Percentiles rank a stretch among this genome's conserved stretches.
phyloP scores from a whole-genome alignment of 495 filamentous ascomycete genomes.

The Talaromyces liani region DNA sequence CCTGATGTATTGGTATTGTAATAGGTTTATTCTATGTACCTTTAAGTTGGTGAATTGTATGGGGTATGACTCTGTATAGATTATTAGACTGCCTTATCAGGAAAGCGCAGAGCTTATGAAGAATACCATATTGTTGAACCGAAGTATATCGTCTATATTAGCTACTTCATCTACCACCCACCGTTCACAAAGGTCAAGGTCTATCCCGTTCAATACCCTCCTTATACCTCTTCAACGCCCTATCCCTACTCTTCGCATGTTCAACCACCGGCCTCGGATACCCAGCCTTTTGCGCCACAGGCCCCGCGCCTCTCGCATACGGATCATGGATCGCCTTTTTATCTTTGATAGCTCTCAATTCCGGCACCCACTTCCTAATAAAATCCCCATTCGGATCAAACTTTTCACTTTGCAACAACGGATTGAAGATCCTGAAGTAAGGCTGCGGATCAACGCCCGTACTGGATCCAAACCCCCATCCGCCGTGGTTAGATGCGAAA shows the following conservation, averaged over 20 bases:
- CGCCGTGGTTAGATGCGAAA: constrained; percentile 87
- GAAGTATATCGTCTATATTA: too few species aligned
- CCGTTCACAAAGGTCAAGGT: not conserved
- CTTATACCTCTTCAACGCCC: constrained; percentile 69
- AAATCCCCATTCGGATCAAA: constrained; percentile 55
- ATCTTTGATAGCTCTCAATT: constrained; percentile 51
- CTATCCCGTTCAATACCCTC: constrained; percentile 4
- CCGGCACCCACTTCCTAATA: constrained; percentile 54
- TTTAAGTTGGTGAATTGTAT: too few species aligned
- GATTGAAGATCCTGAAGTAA: constrained; percentile 90
- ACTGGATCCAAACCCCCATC: constrained; percentile 77
- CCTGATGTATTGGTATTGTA: not conserved
- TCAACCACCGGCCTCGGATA: constrained; percentile 73
- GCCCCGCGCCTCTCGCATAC: constrained; percentile 55
- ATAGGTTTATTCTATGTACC: not conserved
- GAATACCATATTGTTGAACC: too few species aligned
- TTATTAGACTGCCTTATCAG: too few species aligned
- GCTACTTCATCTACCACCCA: too few species aligned
- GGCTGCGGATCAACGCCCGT: constrained; percentile 89
- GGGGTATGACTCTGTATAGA: too few species aligned
- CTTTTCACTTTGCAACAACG: constrained; percentile 76
- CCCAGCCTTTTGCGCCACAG: constrained; percentile 51
- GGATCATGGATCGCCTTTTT: constrained; percentile 68
- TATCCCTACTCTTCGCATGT: constrained; percentile 59
- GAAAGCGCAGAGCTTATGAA: too few species aligned